Conservation (phyloP, 495 filamentous ascomycete genomes). For the Xylaria sp. region DNA sequence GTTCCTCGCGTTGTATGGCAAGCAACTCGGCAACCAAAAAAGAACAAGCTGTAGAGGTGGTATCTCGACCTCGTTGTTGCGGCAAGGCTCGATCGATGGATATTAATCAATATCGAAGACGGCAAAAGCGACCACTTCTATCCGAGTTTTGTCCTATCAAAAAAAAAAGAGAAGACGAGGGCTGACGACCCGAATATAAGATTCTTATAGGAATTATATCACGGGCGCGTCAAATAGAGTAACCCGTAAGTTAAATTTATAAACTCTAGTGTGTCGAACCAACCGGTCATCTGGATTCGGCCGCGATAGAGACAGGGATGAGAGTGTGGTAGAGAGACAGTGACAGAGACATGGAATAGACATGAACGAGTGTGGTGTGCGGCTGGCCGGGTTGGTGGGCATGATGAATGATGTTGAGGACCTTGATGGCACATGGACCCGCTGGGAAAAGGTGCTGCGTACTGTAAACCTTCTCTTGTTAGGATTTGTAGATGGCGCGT, state of each 20-base stretch:
- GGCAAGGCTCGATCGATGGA: background rate
- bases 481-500: background rate
- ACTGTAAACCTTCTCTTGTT: constrained; percentile 10
- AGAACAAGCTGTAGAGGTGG: background rate
- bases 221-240: background rate
- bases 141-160: background rate
- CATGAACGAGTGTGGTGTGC: background rate
- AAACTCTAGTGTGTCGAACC: background rate
- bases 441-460: background rate
- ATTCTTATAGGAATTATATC: constrained; percentile 6
- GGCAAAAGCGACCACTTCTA: background rate
- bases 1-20: background rate
- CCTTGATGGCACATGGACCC: constrained; percentile 29
- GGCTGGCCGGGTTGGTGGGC: constrained; percentile 4
- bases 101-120: background rate
- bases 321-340: background rate
- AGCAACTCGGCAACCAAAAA: background rate
- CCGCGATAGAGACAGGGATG: background rate
- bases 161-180: background rate
- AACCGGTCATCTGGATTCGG: background rate
- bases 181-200: no score
- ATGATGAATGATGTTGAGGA: constrained; percentile 22
- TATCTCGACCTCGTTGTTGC: background rate
- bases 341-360: constrained; percentile 9
- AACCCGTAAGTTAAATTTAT: background rate